A percentile compares a stretch with the other conserved stretches of the same genome.
These are phyloP conservation scores for Peronospora tabacina DNA, from an alignment of 352 stramenopile genomes.

Conservation along the genomic window DNA sequence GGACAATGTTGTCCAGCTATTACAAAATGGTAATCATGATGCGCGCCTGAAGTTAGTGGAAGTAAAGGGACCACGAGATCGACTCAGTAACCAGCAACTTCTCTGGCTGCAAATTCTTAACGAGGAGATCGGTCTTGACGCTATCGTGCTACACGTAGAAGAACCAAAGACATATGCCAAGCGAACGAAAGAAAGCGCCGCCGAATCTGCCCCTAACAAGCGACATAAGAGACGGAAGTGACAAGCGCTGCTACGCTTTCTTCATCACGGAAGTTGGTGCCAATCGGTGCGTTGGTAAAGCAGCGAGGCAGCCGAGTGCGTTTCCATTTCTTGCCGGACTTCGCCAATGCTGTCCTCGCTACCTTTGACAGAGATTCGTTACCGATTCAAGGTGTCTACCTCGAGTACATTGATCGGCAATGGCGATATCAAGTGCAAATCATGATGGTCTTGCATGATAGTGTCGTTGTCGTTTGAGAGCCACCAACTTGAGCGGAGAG, in stretches of 20 bases:
- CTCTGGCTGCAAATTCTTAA: slow-evolving; percentile 68
- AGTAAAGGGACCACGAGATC: slow-evolving; percentile 81
- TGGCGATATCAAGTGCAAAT: slow-evolving; percentile 39
- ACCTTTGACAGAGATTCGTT: slow-evolving; percentile 2
- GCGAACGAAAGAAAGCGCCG: slow-evolving; percentile 19
- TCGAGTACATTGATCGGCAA: slow-evolving; percentile 8
- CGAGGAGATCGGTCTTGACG: slow-evolving; percentile 42
- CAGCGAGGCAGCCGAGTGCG: slow-evolving; percentile 17
- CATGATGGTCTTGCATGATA: slow-evolving; percentile 51
- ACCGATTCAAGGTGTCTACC: slow-evolving; percentile 3
- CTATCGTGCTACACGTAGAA: slow-evolving; percentile 65
- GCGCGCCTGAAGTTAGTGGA: slow-evolving; percentile 64
- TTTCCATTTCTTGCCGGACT: slow-evolving; percentile 34
- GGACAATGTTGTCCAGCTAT: slow-evolving; percentile 15
- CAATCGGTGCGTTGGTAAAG: background rate
- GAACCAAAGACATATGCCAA: slow-evolving; percentile 47
- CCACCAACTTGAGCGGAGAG: too few relatives aligned
- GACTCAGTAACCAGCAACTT: slow-evolving; percentile 76
- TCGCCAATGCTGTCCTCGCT: slow-evolving; percentile 14
- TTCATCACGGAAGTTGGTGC: background rate
- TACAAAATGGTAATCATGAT: slow-evolving; percentile 14
- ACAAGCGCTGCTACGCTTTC: background rate
- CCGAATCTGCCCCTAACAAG: slow-evolving; percentile 10
- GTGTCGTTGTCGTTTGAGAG: too few relatives aligned
- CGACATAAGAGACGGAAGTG: slow-evolving; percentile 17